These are phyloP conservation scores for Trametopsis cervina DNA, from an alignment of 768 basidiomycete species.

Conservation along the genomic window DNA sequence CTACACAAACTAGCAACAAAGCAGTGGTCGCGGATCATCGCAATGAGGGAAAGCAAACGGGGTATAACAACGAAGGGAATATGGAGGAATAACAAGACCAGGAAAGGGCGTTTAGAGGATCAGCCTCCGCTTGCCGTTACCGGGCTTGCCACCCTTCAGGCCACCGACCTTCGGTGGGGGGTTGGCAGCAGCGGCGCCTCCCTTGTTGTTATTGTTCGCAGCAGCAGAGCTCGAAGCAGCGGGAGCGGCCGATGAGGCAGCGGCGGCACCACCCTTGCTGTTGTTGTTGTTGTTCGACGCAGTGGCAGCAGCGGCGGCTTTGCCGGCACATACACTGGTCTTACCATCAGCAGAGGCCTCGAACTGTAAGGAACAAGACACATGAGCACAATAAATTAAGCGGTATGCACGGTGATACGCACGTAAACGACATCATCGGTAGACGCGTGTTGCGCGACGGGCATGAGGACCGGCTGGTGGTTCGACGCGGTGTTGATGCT, in stretches of 20 bases:
- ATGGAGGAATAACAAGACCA: background rate
- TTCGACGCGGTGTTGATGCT: constrained; percentile 41
- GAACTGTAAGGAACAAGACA: constrained; percentile 13
- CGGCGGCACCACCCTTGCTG: constrained; percentile 5
- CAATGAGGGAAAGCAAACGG: background rate
- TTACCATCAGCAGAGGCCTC: constrained; percentile 18
- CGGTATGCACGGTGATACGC: no score
- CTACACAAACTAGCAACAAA: background rate
- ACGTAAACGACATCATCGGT: constrained; percentile 37
- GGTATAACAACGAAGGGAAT: background rate
- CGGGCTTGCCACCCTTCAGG: constrained; percentile 8
- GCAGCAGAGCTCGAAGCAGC: background rate
- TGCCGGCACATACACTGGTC: constrained; percentile 2
- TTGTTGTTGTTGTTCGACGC: constrained; percentile 8
- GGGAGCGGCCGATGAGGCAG: background rate
- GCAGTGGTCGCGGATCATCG: background rate
- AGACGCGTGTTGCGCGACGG: constrained; percentile 35
- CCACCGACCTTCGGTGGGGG: constrained; percentile 12
- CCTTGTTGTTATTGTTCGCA: background rate
- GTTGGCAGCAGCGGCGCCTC: constrained; percentile 5
- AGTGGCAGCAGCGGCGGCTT: constrained; percentile 8
- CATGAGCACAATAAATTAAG: background rate
- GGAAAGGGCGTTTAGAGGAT: background rate
- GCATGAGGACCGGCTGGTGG: constrained; percentile 33
- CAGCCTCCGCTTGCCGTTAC: constrained; percentile 3